Evolutionary conservation across 1,139 yeast species (phyloP), one percentile per base, ranked within the genome.

Genomic region (Saccharomyces hybrid): DNA sequence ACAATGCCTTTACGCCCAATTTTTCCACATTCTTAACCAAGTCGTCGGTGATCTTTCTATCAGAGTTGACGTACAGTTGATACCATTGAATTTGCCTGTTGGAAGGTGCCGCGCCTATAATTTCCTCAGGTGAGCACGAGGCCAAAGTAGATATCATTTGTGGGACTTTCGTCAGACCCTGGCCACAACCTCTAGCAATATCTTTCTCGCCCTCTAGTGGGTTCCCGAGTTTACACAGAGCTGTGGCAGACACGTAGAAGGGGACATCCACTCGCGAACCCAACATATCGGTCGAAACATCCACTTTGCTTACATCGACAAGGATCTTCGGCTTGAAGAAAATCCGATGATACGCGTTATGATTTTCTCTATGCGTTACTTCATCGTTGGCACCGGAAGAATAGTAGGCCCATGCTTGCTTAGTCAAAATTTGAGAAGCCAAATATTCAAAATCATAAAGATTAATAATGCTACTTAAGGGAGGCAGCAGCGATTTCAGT

Each of bases 311-410:
- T 14, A 86, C 71, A 57, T 68, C 91, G 7, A 89, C 88, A 58
- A 91, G 75, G 11, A 90, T 77, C 56, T 81, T 77, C 25, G 98
- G 98, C 61, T 85, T 83, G 77, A 91, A 91, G 73, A 86, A 89
- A 52, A 90, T 79, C 54, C 95, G 77, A 64, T 88, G 96, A 73
- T 82, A 91, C 3, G 96, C 91, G 57, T 84, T 77, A 68, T 90
- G 97, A 73, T 91, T 91, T 66, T 90, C 96, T 61, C 98, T 78
- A 68, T 88, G 70, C 1, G 96, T 80, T 61, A 91, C 82, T 73
- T 91, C 98, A 70, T 91, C 98, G 69, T 91, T 97, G 48, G 95
- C 80, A 7, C 95, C 98, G 42, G 95, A 84, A 2, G 95, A 85
- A 69, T 89, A 91, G 71, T 91, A 91, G 11, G 91, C 93, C 93